These are phyloP conservation scores for Trichoderma lentiforme DNA, from an alignment of 2,329 filamentous ascomycete species.

Conservation along the genomic window DNA sequence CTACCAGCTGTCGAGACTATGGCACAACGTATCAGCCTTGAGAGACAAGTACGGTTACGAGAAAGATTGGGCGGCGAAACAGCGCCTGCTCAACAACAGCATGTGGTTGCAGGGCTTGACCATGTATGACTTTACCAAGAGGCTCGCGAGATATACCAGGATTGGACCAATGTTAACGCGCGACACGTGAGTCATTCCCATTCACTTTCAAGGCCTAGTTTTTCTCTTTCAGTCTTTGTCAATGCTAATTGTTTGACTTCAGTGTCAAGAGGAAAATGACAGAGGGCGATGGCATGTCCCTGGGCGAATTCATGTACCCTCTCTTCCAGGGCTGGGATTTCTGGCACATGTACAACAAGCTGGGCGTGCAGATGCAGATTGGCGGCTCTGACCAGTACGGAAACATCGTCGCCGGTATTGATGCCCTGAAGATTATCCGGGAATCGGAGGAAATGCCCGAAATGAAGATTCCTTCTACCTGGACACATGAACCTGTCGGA, in stretches of 20 bases:
- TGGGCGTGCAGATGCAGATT: constrained; percentile 77
- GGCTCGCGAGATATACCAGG: constrained; percentile 69
- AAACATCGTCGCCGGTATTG: constrained; percentile 88
- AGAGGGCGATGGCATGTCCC: constrained; percentile 89
- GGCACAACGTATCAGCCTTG: constrained; percentile 67
- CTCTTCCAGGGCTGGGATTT: constrained; percentile 95
- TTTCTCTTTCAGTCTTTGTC: neutral
- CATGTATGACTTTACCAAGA: constrained; percentile 70
- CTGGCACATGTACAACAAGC: constrained; percentile 74
- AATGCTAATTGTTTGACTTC: constrained; percentile 21
- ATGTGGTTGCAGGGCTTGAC: constrained; percentile 73
- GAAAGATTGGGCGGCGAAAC: constrained; percentile 61
- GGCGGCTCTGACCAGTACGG: constrained; percentile 95
- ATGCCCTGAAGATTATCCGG: constrained; percentile 74
- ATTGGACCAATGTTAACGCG: constrained; percentile 83
- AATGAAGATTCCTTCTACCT: constrained; percentile 38
- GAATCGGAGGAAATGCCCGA: constrained; percentile 50
- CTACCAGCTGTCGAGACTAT: constrained; percentile 68
- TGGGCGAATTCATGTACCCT: constrained; percentile 90
- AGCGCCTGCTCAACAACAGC: constrained; percentile 74
- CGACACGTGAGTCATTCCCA: constrained; percentile 65
- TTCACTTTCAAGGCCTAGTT: too few species aligned
- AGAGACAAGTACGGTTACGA: constrained; percentile 63
- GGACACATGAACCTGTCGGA: constrained; percentile 64
- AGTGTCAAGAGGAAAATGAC: constrained; percentile 76